Evolutionary conservation across 2,329 filamentous ascomycete species (phyloP).

Genomic region (Cordyceps cateniannulata): DNA sequence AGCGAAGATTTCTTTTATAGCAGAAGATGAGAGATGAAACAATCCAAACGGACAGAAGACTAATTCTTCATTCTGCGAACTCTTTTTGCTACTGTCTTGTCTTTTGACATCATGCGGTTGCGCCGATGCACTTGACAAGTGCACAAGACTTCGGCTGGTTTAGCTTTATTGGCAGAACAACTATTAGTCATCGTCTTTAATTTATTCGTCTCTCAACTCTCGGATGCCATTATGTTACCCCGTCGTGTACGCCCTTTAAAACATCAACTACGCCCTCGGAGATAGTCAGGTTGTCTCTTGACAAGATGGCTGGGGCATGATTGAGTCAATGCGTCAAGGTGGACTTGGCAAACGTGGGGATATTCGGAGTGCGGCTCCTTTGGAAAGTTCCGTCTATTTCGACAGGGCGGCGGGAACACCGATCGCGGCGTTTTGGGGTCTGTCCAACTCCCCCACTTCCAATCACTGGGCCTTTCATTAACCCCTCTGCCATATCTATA

Average conservation of each 20-base stretch:
- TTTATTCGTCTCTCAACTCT: not conserved
- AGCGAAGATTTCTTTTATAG: conserved; percentile 5
- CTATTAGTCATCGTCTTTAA: not conserved
- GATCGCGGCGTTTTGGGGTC: conserved; percentile 1
- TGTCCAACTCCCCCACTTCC: not conserved
- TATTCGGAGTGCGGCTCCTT: not conserved
- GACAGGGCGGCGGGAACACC: not conserved
- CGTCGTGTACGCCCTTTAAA: not conserved
- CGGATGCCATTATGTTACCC: not conserved
- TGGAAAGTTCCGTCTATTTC: conserved; percentile 1
- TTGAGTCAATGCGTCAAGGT: not conserved
- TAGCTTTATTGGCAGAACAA: not conserved
- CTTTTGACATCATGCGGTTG: not conserved
- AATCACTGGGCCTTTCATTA: not conserved
- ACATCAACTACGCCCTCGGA: not conserved
- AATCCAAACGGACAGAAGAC: not conserved
- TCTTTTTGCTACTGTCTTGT: not conserved
- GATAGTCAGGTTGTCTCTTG: not conserved
- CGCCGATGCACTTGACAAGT: not conserved
- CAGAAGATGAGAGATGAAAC: not conserved
- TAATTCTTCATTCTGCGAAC: not conserved
- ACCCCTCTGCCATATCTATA: not conserved
- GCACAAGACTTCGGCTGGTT: not conserved
- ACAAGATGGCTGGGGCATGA: not conserved
- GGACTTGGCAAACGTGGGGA: not conserved